Evolutionary conservation across 164 flowering plant genomes (phyloP).

Genomic region (Liriodendron chinense): DNA sequence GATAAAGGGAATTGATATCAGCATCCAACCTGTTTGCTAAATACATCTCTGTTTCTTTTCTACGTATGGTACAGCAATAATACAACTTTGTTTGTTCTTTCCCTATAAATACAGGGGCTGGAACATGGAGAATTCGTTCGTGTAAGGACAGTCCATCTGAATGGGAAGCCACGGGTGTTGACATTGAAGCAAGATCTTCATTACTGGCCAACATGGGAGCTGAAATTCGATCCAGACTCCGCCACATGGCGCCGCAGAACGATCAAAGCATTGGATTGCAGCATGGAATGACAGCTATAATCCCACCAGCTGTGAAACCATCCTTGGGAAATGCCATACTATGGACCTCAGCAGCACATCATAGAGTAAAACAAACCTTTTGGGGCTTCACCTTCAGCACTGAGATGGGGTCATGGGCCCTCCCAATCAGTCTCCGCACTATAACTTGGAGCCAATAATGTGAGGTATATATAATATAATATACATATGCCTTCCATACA

Average conservation of each 20-base stretch:
- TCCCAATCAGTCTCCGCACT: background rate
- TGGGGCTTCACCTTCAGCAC: background rate
- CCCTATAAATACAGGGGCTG: constrained; percentile 50
- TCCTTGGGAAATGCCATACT: background rate
- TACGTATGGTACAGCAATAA: background rate
- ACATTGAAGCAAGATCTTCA: constrained; percentile 91
- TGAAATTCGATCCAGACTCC: constrained; percentile 65
- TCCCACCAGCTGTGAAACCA: background rate
- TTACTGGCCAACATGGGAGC: constrained; percentile 96
- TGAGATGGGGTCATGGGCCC: background rate
- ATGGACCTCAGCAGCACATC: background rate
- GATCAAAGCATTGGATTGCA: constrained; percentile 49
- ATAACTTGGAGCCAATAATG: background rate
- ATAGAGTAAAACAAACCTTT: background rate
- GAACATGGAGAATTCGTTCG: constrained; percentile 86
- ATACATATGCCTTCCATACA: background rate
- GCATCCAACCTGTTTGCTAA: no score
- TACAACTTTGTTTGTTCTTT: no score
- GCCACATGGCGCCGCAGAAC: constrained; percentile 69
- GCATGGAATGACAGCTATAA: constrained; percentile 9
- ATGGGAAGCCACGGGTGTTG: constrained; percentile 86
- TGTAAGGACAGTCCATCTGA: constrained; percentile 72
- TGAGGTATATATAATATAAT: background rate
- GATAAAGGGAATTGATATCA: no score
- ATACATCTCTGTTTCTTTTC: background rate